Base-by-base conservation (phyloP, 768 basidiomycete species). In the Antrodiella citrinella region DNA sequence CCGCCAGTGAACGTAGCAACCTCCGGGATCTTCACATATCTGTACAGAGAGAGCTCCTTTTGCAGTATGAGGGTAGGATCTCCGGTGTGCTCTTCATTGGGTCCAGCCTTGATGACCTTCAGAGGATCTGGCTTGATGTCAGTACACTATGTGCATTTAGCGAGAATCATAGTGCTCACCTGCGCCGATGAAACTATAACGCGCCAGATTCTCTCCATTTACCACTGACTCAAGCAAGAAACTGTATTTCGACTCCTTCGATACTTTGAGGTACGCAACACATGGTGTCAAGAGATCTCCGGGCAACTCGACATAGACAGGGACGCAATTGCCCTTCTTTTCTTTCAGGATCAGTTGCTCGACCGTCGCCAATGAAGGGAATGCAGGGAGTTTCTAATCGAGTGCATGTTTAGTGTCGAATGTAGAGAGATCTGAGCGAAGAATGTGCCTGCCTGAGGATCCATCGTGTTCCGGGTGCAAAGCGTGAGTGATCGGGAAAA, bases 231-330 rank as follows among this genome's bases (percentile, higher is more conserved):
- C 96, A 40, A 99, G 77, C 44, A 99, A 70, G 67, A 98, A 99
- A 64, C 90, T 93, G 71, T 95, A 90, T 64, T 86, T 89, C 1
- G 91, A 90, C 60, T 92, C 89, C 60, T 93, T 86, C 11, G 94
- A 83, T 54, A 98, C 77, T 51, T 91, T 82, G 44, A 99, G 81
- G 67, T 97, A 99, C 4, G 96, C 94, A 71, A 92, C 87, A 63
- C 92, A 93, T 66, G 96, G 96, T 21, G 96, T 99, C 54, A 98
- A 78, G 54, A 98, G 81, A 64, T 99, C 96, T 43, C 92, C 94
- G 20, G 95, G 93, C 3, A 99, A 76, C 60, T 94, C 84, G 48
- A 95, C 80, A 68, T 81, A 98, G 57, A 99, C 78, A 19, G 95
- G 95, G 26, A 97, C 80, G 61, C 91, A 90, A 63, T 98, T 98